Evolutionary conservation across 2,329 filamentous ascomycete genomes (phyloP).

Genomic region (Stagonosporopsis rhizophila): DNA sequence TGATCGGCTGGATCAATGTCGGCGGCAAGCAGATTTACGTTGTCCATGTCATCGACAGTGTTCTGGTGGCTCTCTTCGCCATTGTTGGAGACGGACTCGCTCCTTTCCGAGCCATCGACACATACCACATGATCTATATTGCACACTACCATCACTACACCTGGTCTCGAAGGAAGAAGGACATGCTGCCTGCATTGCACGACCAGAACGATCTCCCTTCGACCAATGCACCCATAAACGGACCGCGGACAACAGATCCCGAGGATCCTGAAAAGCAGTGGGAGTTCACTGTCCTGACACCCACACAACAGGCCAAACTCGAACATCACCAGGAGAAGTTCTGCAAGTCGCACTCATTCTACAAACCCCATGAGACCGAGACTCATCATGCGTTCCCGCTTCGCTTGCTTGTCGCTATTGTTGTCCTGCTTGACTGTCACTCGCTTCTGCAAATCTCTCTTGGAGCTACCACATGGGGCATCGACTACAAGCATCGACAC

Average conservation of each 20-base stretch:
- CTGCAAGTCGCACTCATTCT: slow-evolving; percentile 83
- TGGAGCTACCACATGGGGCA: slow-evolving; percentile 79
- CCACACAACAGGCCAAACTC: slow-evolving; percentile 71
- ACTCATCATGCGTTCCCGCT: slow-evolving; percentile 84
- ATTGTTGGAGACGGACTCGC: slow-evolving; percentile 68
- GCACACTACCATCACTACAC: slow-evolving; percentile 73
- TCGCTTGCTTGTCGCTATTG: slow-evolving; percentile 74
- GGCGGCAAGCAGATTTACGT: slow-evolving; percentile 71
- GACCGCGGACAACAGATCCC: slow-evolving; percentile 46
- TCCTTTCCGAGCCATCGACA: slow-evolving; percentile 79
- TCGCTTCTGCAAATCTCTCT: slow-evolving; percentile 81
- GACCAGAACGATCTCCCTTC: slow-evolving; percentile 73
- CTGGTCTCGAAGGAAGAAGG: slow-evolving; percentile 69
- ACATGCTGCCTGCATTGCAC: slow-evolving; percentile 66
- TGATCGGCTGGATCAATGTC: slow-evolving; percentile 89
- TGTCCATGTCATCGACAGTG: slow-evolving; percentile 62
- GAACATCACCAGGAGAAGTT: slow-evolving; percentile 82
- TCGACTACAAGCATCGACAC: slow-evolving; percentile 72
- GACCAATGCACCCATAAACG: slow-evolving; percentile 53
- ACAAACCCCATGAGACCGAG: slow-evolving; percentile 84
- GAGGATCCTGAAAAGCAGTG: slow-evolving; percentile 46
- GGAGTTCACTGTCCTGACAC: slow-evolving; percentile 68
- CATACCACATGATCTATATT: slow-evolving; percentile 87
- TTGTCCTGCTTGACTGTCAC: slow-evolving; percentile 81
- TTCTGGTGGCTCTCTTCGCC: slow-evolving; percentile 69